These are phyloP conservation scores for Tylopilus sp. DNA, from an alignment of 768 basidiomycete species.

Conservation along the genomic window DNA sequence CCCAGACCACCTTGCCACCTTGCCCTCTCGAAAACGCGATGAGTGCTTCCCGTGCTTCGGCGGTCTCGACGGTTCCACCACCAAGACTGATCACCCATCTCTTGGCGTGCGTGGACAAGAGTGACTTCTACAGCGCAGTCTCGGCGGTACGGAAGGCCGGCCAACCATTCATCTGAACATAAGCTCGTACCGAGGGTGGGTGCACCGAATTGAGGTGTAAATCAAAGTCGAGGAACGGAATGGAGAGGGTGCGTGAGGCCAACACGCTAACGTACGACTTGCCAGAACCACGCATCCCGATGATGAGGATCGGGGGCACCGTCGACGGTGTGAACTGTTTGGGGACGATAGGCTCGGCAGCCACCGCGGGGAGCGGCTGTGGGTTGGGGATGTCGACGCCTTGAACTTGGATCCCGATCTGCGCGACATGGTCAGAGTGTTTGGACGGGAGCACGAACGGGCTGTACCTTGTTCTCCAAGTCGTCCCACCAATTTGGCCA, in stretches of 20 bases:
- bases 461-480: conserved; percentile 81
- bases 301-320: conserved; percentile 65
- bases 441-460: neutral
- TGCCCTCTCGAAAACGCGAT: conserved; percentile 55
- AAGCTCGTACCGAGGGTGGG: conserved; percentile 62
- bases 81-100: conserved; percentile 85
- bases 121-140: conserved; percentile 59
- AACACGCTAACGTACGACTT: conserved; percentile 86
- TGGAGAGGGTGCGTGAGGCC: conserved; percentile 68
- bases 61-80: conserved; percentile 90
- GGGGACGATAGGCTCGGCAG: conserved; percentile 34
- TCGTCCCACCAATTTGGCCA: conserved; percentile 99
- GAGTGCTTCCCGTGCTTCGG: conserved; percentile 68
- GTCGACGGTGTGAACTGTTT: conserved; percentile 25
- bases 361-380: conserved; percentile 35
- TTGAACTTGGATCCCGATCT: conserved; percentile 88
- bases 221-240: conserved; percentile 85
- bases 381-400: conserved; percentile 69
- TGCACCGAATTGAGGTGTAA: conserved; percentile 65
- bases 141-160: conserved; percentile 84
- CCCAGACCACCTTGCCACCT: conserved; percentile 77
- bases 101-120: conserved; percentile 53
- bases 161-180: conserved; percentile 85
- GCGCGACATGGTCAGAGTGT: neutral
- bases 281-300: conserved; percentile 97